Evolutionary conservation across 2,329 filamentous ascomycete species (phyloP).

Genomic region (Penicillium glabrum): DNA sequence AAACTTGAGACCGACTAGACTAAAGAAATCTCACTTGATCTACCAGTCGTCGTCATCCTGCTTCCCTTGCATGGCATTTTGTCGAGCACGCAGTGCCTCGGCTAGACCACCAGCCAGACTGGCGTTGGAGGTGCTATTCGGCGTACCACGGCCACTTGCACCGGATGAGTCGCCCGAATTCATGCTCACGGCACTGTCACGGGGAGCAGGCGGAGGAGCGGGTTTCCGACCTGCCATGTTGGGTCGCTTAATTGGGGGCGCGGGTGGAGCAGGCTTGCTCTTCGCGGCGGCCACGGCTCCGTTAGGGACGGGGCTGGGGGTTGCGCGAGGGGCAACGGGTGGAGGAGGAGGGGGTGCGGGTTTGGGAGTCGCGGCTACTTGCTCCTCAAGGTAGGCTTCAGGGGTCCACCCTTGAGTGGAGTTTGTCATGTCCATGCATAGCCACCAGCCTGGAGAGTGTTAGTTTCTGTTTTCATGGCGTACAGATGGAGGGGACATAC

Average conservation of each 20-base stretch:
- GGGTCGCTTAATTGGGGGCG: conserved; percentile 78
- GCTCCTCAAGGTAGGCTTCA: conserved; percentile 87
- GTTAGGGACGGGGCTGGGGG: conserved; percentile 65
- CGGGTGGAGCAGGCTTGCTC: conserved; percentile 70
- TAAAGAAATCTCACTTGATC: conserved; percentile 12
- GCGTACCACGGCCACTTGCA: conserved; percentile 69
- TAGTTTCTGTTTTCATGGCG: background rate
- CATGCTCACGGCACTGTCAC: conserved; percentile 62
- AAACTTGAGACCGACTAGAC: conserved; percentile 13
- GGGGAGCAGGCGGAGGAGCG: conserved; percentile 62
- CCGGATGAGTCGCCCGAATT: conserved; percentile 52
- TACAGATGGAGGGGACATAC: conserved; percentile 53
- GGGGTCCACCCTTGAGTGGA: conserved; percentile 89
- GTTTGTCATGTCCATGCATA: conserved; percentile 70
- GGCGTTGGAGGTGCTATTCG: conserved; percentile 56
- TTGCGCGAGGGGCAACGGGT: conserved; percentile 47
- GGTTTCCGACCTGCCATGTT: conserved; percentile 68
- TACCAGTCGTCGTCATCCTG: conserved; percentile 72
- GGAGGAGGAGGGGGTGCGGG: conserved; percentile 56
- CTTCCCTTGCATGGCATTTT: conserved; percentile 72
- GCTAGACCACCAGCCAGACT: conserved; percentile 73
- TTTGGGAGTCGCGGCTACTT: conserved; percentile 56
- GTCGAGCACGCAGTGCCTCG: conserved; percentile 73
- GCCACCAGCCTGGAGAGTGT: conserved; percentile 78
- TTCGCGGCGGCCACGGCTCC: conserved; percentile 48